Base-by-base conservation (phyloP, 352 stramenopile species). In the Pythium aquatile region DNA sequence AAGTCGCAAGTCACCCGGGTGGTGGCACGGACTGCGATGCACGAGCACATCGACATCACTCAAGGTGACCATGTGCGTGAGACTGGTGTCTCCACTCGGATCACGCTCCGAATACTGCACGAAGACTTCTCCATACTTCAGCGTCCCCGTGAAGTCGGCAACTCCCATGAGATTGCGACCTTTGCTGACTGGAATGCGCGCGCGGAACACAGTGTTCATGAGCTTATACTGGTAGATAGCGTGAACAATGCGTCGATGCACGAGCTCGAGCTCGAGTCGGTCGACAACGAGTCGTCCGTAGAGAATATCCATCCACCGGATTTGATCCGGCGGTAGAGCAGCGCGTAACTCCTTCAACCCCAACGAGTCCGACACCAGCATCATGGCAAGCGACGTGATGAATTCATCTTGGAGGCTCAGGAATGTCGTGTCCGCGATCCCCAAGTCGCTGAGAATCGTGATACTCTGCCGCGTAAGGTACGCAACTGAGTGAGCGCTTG, bases 401-500 rank as follows among this genome's bases (percentile, higher is more conserved):
- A 79, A 93, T 2, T 85, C 74, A 28, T 94, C 82, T 53, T 93
- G 85, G 63, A 95, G 78, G 42, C 68, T 63, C 64, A 93, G 55
- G 24, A 95, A 91, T 5, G 83, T 65, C 24, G 77, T 66, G 37
- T 92, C 82, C 4, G 57, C 48, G 24, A 95, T 85, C 0, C 81
- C 79, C 26, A 91, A 58, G 20, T 78, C 79, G 57, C 74, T 87
- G 39, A 94, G 63, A 37, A 95, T 82, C 37, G 81, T 46, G 20
- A 95, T 87, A 54, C 85, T 92, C 63, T 95, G 85, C 3, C 84
- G 77, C 14, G 79, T 93, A 37, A 95, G 66, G 58, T 86, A 92
- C 9, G 81, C 83, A 8, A 83, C 57, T 7, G 85, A 93, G 39
- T 65, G 53, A 28, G 64, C 72, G 20, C 75, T 78, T 0, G 79